These are phyloP conservation scores for Neonectria hederae DNA, from an alignment of 2,329 filamentous ascomycete genomes.

Conservation along the genomic window DNA sequence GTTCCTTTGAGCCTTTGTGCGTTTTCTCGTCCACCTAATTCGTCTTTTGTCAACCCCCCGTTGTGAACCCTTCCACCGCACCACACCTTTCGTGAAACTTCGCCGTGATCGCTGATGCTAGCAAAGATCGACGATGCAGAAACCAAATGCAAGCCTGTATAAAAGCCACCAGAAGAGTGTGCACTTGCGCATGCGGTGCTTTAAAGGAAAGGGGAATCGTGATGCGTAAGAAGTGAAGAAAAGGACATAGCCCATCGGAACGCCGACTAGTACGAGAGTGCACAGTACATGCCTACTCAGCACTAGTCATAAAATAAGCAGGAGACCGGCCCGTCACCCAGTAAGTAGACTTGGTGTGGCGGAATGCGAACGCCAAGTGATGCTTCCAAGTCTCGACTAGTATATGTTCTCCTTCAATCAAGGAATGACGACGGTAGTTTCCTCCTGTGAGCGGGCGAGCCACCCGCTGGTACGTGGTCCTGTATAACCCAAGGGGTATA, in stretches of 20 bases:
- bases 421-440: slow-evolving; percentile 13
- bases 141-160: slow-evolving; percentile 15
- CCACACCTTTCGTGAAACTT: slow-evolving; percentile 3
- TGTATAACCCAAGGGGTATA: slow-evolving; percentile 46
- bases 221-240: slow-evolving; percentile 16
- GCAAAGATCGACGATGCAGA: slow-evolving; percentile 11
- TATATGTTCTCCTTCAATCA: slow-evolving; percentile 24
- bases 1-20: too few relatives aligned
- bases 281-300: not conserved
- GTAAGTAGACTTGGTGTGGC: slow-evolving; percentile 1
- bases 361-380: slow-evolving; percentile 26
- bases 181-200: slow-evolving; percentile 17
- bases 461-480: slow-evolving; percentile 34
- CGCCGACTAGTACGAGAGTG: slow-evolving; percentile 7
- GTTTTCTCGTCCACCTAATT: not conserved
- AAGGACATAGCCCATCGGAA: slow-evolving; percentile 8
- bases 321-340: slow-evolving; percentile 1
- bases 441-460: slow-evolving; percentile 10
- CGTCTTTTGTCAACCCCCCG: not conserved
- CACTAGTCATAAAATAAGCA: not conserved
- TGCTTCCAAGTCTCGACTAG: slow-evolving; percentile 25
- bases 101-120: slow-evolving; percentile 11
- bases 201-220: slow-evolving; percentile 23
- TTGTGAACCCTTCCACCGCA: not conserved
- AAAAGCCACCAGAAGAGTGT: slow-evolving; percentile 5